Base-by-base conservation (phyloP, 2,329 filamentous ascomycete genomes). In the Pseudogymnoascus sp. region DNA sequence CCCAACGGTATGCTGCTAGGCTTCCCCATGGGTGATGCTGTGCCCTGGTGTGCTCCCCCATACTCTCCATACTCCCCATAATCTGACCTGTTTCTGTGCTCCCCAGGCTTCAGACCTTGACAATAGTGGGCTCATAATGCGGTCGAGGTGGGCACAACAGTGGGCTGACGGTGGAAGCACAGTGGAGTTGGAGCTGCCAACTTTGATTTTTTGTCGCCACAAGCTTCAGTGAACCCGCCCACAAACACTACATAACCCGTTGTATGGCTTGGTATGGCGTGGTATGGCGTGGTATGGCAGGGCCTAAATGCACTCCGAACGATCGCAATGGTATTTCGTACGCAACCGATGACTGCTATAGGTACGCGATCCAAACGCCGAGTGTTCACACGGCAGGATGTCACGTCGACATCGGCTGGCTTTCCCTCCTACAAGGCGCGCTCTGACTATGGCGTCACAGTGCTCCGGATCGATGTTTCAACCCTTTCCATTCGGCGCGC, bases 111-210 rank as follows among this genome's bases (percentile, higher is more conserved):
- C 41, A 31, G 14, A 52, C 14, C 43, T 52, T 23, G 14, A 16
- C 14, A 16, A 31, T 52, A 52, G 43, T 52, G 43, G 43, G 14
- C 43, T 52, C 11, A 29, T 52, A 16, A 16, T 52, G 43, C 43
- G n/a, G 14, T 8, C 23, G 23, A 29, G 26, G 43, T 52, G 43
- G 43, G 11, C 43, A 52, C 43, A 52, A 52, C 43, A 52, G 43
- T 52, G 43, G 43, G 43, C 43, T 52, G 7, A 16, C 8, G n/a
- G 43, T 52, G 43, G 43, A 52, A 52, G 31, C 43, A 11, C 43
- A 31, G 43, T 52, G 43, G 43, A 52, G 43, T 52, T 31, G 43
- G 43, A 52, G 43, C 43, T 52, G 43, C 43, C 43, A 52, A 52
- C 43, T 52, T 49, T 31, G 43, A 52, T 52, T 31, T 19, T 19